Base-by-base conservation (phyloP, 1,284 basidiomycete species). In the Trichosporon sp. region DNA sequence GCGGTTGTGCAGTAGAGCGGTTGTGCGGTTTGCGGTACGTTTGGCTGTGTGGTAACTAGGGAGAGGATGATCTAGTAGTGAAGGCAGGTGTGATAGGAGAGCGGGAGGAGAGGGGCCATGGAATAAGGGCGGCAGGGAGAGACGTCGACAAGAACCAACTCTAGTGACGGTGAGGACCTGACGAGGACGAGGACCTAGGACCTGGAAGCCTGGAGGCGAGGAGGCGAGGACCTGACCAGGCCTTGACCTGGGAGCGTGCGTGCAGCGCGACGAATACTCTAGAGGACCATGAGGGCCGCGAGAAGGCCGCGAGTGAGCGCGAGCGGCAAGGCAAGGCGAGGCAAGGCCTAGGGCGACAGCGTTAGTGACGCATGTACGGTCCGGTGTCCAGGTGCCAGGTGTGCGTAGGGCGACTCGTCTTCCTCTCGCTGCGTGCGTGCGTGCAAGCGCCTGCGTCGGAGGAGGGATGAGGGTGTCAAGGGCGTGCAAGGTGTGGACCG, bases 61-160 rank as follows among this genome's bases (percentile, higher is more conserved):
- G 47, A 23, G 23, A n/a, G 18, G 47, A 21, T 29, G 56, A 60
- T n/a, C 56, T n/a, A 31, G 56, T 31, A 25, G 56, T 31, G 56
- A 29, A 31, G 27, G 56, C 56, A 60, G 56, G 56, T 60, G 27
- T 21, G 56, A 31, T 60, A 31, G 56, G 56, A 60, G 27, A 60
- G 56, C 56, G 56, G 56, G 56, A 32, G 56, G 56, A 60, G 56
- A 60, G 56, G 56, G 56, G 56, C 56, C 29, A 60, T 31, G 56
- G 29, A 31, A 31, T 31, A 31, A 31, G 56, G 56, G 56, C 56
- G 29, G 11, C 27, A 60, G 56, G 56, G 56, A 60, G 56, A 60
- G 56, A 60, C 56, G 56, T 60, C 62, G 62, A 64, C 62, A 25
- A 64, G 34, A 25, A 44, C 21, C 35, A 34, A 42, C 27, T 60